These are phyloP conservation scores for Uronychia setigera DNA, from an alignment of 73 alveolate genomes.

Conservation along the genomic window DNA sequence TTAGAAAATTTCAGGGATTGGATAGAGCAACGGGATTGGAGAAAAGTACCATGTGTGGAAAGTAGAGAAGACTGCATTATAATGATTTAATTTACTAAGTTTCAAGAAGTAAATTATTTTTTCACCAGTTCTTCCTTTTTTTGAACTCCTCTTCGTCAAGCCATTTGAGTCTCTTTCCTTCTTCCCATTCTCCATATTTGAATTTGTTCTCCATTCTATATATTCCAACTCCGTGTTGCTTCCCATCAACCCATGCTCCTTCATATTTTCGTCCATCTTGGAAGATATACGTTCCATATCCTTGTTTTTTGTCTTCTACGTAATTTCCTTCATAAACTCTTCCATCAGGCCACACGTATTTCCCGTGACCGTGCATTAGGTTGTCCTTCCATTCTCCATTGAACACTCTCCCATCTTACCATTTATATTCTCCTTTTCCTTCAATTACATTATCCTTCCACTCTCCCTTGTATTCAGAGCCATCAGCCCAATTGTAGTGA, in stretches of 20 bases:
- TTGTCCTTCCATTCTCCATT: conserved; percentile 46
- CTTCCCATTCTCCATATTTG: no score
- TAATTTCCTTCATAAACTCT: conserved; percentile 46
- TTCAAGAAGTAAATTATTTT: no score
- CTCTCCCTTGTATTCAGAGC: conserved; percentile 75
- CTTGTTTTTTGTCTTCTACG: conserved; percentile 51
- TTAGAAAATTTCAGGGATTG: no score
- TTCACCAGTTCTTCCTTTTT: no score
- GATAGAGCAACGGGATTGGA: no score
- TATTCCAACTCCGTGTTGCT: conserved; percentile 63
- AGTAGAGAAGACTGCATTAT: no score
- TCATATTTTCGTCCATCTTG: conserved; percentile 30
- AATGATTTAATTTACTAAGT: no score
- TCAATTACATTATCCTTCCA: conserved; percentile 70
- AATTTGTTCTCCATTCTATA: no score
- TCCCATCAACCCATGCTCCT: conserved; percentile 53
- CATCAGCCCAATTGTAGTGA: conserved; percentile 75
- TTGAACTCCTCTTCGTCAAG: no score
- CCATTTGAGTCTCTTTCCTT: no score
- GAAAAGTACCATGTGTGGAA: no score
- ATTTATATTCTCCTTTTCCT: conserved; percentile 72
- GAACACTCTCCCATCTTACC: conserved; percentile 29
- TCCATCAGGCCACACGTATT: conserved; percentile 53
- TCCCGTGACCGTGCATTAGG: conserved; percentile 44
- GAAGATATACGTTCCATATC: conserved; percentile 55